A percentile compares a stretch with the other conserved stretches of the same genome.
phyloP scores from a whole-genome alignment of 192 early-diverging fungal species.

The Entophlyctis helioformis region DNA sequence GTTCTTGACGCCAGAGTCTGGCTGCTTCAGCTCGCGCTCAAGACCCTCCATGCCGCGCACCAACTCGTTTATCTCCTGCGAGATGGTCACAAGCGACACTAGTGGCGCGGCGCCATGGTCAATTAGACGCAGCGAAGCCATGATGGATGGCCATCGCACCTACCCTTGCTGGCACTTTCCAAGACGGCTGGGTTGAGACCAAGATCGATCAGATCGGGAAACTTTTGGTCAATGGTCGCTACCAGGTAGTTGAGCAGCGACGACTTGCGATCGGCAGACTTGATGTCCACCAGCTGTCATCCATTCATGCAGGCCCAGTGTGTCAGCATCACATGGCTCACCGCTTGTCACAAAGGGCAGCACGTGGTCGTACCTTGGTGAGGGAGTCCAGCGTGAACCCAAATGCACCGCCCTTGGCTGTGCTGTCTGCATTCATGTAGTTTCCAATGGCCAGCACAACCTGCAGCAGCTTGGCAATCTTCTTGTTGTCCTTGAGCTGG shows the following conservation, averaged over 20 bases:
- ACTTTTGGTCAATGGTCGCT: slow-evolving; percentile 14
- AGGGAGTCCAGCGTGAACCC: slow-evolving; percentile 15
- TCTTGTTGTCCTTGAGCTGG: slow-evolving; percentile 11
- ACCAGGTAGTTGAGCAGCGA: slow-evolving; percentile 18
- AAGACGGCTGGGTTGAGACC: slow-evolving; percentile 3
- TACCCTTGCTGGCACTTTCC: slow-evolving; percentile 15
- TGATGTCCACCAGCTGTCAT: slow-evolving; percentile 10
- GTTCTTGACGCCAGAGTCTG: background rate
- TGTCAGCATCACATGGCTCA: background rate
- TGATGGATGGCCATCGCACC: too few species aligned
- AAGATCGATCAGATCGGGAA: slow-evolving; percentile 18
- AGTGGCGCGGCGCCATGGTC: background rate
- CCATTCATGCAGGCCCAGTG: background rate
- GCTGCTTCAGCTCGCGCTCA: slow-evolving; percentile 3
- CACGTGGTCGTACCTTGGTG: slow-evolving; percentile 12
- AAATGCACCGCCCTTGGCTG: slow-evolving; percentile 13
- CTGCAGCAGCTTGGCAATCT: slow-evolving; percentile 10
- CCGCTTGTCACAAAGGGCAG: background rate
- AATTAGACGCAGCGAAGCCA: background rate
- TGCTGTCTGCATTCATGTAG: slow-evolving; percentile 21
- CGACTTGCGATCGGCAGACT: slow-evolving; percentile 12
- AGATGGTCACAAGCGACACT: slow-evolving; percentile 11
- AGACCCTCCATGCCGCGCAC: slow-evolving; percentile 1
- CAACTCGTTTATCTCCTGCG: slow-evolving; percentile 13
- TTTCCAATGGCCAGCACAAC: slow-evolving; percentile 23